phyloP scores from a whole-genome alignment of 1,284 basidiomycete species.

The Rhodotorula sp. region DNA sequence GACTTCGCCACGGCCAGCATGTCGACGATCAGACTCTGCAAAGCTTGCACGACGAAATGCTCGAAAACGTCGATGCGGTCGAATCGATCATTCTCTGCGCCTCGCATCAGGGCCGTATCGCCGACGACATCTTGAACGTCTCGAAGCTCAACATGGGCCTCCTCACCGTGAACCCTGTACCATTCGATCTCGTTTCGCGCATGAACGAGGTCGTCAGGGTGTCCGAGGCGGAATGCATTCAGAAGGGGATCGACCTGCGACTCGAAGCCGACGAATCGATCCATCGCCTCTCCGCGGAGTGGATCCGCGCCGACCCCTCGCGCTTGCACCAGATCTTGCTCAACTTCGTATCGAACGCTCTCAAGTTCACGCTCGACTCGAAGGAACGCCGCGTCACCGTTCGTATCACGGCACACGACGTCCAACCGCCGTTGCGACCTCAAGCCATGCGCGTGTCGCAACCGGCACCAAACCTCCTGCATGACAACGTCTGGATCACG shows the following conservation, averaged over 20 bases:
- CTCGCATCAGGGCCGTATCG: constrained; percentile 41
- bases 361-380: constrained; percentile 29
- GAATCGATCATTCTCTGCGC: constrained; percentile 45
- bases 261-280: constrained; percentile 19
- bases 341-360: constrained; percentile 41
- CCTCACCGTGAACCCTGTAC: constrained; percentile 26
- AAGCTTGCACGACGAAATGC: constrained; percentile 36
- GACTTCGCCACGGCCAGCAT: constrained; percentile 11
- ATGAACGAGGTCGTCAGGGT: constrained; percentile 36
- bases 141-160: constrained; percentile 43
- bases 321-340: constrained; percentile 41
- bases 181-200: constrained; percentile 33
- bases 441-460: constrained; percentile 25
- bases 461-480: neutral
- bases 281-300: constrained; percentile 11
- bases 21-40: constrained; percentile 15
- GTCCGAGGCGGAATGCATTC: constrained; percentile 37
- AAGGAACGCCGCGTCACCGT: constrained; percentile 16
- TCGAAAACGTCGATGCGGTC: constrained; percentile 44
- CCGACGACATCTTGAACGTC: constrained; percentile 43
- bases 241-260: constrained; percentile 37
- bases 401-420: constrained; percentile 16
- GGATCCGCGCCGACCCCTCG: constrained; percentile 37
- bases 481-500: constrained; percentile 24
- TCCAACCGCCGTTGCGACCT: constrained; percentile 2